These are phyloP conservation scores for Mycosphaerella arachidis DNA, from an alignment of 2,329 filamentous ascomycete genomes.

Conservation along the genomic window DNA sequence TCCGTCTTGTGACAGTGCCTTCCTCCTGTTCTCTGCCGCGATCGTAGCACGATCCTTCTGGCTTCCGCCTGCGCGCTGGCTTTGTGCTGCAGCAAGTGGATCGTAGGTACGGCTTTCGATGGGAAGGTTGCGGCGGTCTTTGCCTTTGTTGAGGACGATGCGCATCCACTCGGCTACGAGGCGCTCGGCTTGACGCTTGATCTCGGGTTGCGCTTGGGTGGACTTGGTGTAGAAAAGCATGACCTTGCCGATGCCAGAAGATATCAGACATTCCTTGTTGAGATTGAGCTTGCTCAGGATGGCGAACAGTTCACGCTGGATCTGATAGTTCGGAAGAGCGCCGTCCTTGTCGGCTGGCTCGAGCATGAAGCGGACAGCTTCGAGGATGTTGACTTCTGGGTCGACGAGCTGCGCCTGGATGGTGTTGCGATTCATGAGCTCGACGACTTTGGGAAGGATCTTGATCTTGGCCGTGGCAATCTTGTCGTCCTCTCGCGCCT, in stretches of 20 bases:
- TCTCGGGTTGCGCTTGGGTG: constrained; percentile 78
- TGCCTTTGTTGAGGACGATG: constrained; percentile 79
- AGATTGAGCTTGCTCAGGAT: constrained; percentile 77
- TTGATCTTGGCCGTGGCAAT: constrained; percentile 91
- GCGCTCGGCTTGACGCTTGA: constrained; percentile 90
- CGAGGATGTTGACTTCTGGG: constrained; percentile 89
- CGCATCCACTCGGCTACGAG: constrained; percentile 94
- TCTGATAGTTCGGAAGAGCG: constrained; percentile 91
- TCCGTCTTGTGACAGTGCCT: constrained; percentile 50
- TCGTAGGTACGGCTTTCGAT: constrained; percentile 57
- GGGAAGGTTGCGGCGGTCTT: constrained; percentile 87
- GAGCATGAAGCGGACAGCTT: constrained; percentile 94
- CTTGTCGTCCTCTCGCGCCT: constrained; percentile 70
- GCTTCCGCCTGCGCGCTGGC: constrained; percentile 27
- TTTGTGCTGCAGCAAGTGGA: constrained; percentile 39
- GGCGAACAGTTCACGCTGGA: constrained; percentile 88
- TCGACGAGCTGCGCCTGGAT: constrained; percentile 81
- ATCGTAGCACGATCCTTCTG: constrained; percentile 37
- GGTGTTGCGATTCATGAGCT: constrained; percentile 83
- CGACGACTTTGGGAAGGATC: constrained; percentile 84
- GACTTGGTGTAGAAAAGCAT: constrained; percentile 96
- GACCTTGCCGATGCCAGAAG: constrained; percentile 92
- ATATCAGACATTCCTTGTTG: constrained; percentile 82
- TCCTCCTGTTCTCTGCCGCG: constrained; percentile 49
- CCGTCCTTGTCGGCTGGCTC: constrained; percentile 85